Percentiles rank a stretch among this genome's conserved stretches.
phyloP scores from a whole-genome alignment of 495 filamentous ascomycete species.

The Xanthoparmelia taractica region DNA sequence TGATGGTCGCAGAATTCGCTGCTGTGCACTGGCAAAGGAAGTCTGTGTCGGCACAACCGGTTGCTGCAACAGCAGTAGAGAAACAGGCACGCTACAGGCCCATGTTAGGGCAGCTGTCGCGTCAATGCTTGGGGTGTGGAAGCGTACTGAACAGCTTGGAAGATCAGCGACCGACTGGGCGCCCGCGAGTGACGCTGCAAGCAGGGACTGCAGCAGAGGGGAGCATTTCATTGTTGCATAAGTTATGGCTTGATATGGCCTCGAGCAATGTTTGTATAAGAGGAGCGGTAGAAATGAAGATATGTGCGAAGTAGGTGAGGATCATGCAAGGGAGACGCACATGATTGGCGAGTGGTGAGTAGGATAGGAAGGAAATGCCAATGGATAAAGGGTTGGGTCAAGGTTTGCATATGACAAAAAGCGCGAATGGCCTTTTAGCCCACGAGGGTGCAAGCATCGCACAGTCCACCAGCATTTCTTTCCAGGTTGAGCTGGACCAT shows the following conservation, averaged over 20 bases:
- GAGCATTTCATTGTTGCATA: neutral
- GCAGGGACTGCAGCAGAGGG: neutral
- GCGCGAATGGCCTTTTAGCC: neutral
- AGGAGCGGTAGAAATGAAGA: neutral
- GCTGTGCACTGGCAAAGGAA: slow-evolving; percentile 20
- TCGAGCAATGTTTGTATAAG: neutral
- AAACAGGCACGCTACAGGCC: slow-evolving; percentile 16
- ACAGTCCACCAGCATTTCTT: neutral
- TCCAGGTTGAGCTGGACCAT: neutral
- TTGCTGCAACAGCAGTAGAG: slow-evolving; percentile 11
- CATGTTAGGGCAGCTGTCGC: slow-evolving; percentile 4
- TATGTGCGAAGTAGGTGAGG: too few relatives aligned
- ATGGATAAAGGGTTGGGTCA: neutral
- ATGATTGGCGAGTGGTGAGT: neutral
- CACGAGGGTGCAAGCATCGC: neutral
- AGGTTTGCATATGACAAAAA: neutral
- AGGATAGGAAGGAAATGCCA: neutral
- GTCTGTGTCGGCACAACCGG: slow-evolving; percentile 12
- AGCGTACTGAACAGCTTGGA: slow-evolving; percentile 19
- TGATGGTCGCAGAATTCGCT: slow-evolving; percentile 11
- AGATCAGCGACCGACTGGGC: slow-evolving; percentile 21
- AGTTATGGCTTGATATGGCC: neutral
- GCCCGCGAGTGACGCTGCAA: neutral
- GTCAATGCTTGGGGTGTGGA: neutral
- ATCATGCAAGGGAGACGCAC: neutral